Base-by-base conservation (phyloP, 2,329 filamentous ascomycete species). In the Emmonsiellopsis sp. region DNA sequence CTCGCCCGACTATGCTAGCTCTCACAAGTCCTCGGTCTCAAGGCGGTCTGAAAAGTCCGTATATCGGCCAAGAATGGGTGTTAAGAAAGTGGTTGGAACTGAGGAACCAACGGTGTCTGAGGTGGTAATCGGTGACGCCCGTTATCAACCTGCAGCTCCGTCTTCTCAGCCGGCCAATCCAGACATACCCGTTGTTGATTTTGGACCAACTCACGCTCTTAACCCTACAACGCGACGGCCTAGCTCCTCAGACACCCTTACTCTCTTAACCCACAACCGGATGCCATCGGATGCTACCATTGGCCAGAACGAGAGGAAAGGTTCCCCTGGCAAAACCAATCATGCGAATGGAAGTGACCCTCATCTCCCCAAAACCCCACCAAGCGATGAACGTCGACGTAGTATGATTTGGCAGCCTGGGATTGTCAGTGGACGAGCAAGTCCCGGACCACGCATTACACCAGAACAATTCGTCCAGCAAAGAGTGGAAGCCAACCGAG, bases 391-490 rank as follows among this genome's bases (percentile, higher is more conserved):
- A 6, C 69, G 74, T 37, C 79, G 82, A 56, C 80, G 83, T 58
- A 89, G 80, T 61, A 74, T 93, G 57, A 75, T 85, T 4, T 96
- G 91, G 91, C 86, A 90, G 60, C 89, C 91, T 5, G 84, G 80
- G 37, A 81, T 81, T 63, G 57, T 56, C 21, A 63, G 62, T 49
- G 63, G 75, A 2, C 71, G 77, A 37, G 69, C 74, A 10, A 75
- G 74, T 8, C 74, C 74, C 14, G 70, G 74, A 32, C 68, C 74
- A 11, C 76, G 77, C n/a, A 76, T 95, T 10, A 87, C 85, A 4
- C 78, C 89, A 0, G 88, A 95, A 66, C 83, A 94, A 61, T 95
- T 86, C 70, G 88, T 95, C 5, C 83, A 89, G 61, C 85, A 92
- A 60, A 83, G 88, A 57, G 85, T 84, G 21, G 75, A 81, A 49